Evolutionary conservation across 2,329 filamentous ascomycete genomes (phyloP), one percentile per base, ranked within the genome.

Genomic region (Curvularia spicifera): DNA sequence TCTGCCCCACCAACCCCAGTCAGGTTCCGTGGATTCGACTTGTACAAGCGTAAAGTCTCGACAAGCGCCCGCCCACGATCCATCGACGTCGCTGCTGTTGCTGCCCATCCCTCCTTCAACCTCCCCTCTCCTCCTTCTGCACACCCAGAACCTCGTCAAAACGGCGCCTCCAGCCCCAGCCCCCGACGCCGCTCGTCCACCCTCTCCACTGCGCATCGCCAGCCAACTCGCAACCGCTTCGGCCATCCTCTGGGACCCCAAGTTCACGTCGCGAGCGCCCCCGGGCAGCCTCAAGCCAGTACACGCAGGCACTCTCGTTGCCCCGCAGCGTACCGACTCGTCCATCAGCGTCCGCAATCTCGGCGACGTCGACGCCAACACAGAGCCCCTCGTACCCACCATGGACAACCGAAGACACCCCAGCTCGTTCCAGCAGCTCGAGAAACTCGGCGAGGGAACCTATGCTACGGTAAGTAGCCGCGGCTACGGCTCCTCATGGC

Each of bases 371-470:
- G 80, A 77, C 59, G 78, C 78, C 61, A 71, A 77, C 59, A 74
- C 71, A 52, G 70, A 78, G 51, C 57, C 67, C 62, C 55, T 63
- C 42, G 53, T 63, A 45, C 51, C 64, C 57, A 65, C 68, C 60
- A 98, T 98, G 94, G 94, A 97, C 80, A 91, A 91, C 74, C 91
- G 96, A 78, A 85, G 91, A 73, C 92, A 97, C 73, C 93, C 94
- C 56, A 96, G 91, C 81, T 98, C 94, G 62, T 99, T 99, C 84
- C 94, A 98, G 85, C 95, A 98, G 87, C 86, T 98, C 78, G 95
- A 99, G 81, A 99, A 86, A 90, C 86, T 99, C 67, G 95, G 95
- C 73, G 95, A 99, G 83, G 95, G 95, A 61, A 99, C 95, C 31
- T 99, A 99, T 86, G 95, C 95, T 33, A 99, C 95, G 33, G 95